Conservation (phyloP, 2,329 filamentous ascomycete species). For the Biscogniauxia marginata region DNA sequence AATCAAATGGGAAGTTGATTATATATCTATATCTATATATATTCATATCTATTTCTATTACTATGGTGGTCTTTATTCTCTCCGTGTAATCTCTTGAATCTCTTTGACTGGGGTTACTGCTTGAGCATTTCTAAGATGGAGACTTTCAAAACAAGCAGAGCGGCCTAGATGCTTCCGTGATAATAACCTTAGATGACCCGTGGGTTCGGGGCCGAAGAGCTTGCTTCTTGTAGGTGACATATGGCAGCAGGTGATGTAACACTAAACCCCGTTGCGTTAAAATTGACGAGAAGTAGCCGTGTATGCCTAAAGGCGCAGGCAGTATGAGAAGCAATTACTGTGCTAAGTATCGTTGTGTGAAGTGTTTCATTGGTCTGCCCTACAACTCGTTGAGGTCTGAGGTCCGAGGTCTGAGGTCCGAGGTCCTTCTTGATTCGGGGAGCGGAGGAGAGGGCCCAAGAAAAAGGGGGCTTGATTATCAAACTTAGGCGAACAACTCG, state of each 20-base stretch:
- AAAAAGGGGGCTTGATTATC: no score
- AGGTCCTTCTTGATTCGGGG: not conserved
- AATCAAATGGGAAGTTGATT: no score
- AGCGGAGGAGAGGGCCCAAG: no score
- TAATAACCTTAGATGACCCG: not conserved
- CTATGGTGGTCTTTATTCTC: not conserved
- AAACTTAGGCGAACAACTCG: not conserved
- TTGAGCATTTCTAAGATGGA: no score
- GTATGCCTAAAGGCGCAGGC: conserved; percentile 1
- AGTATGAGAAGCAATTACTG: conserved; percentile 3
- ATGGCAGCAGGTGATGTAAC: conserved; percentile 12
- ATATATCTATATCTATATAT: no score
- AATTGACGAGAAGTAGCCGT: conserved; percentile 35
- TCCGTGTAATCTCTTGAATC: no score
- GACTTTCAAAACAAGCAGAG: not conserved
- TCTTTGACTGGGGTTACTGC: no score
- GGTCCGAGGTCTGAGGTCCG: no score
- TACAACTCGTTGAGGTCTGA: not conserved
- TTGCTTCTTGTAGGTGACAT: not conserved
- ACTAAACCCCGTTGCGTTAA: conserved; percentile 40
- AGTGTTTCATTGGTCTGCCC: conserved; percentile 11
- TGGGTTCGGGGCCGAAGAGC: no score
- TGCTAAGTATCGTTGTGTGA: conserved; percentile 20
- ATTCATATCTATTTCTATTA: not conserved
- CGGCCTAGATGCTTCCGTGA: not conserved